These are phyloP conservation scores for Penicillium bovifimosum DNA, from an alignment of 495 filamentous ascomycete species.

Conservation along the genomic window DNA sequence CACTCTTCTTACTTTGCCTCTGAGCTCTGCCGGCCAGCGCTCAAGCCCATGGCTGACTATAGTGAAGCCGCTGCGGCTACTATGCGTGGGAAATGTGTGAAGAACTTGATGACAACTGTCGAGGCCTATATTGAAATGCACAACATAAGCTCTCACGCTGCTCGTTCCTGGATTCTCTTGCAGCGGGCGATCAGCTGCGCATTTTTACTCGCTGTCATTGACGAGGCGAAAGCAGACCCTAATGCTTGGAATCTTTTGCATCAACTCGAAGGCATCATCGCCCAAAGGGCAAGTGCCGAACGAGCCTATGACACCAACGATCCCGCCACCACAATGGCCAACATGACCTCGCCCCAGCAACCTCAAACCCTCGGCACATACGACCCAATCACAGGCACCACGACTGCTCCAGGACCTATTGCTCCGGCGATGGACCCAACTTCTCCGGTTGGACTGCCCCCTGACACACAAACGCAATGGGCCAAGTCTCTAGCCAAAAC, in stretches of 20 bases:
- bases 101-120: conserved; percentile 39
- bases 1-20: conserved; percentile 55
- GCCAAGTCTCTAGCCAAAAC: conserved; percentile 44
- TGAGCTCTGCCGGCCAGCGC: conserved; percentile 54
- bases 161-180: conserved; percentile 44
- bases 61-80: conserved; percentile 33
- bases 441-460: conserved; percentile 23
- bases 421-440: conserved; percentile 19
- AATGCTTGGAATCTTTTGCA: conserved; percentile 38
- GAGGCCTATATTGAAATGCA: conserved; percentile 46
- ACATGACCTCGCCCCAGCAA: conserved; percentile 15
- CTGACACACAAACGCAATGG: conserved; percentile 43
- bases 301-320: conserved; percentile 23
- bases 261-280: conserved; percentile 39
- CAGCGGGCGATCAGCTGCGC: conserved; percentile 46
- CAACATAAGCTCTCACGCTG: conserved; percentile 36
- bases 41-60: conserved; percentile 35
- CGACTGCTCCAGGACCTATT: conserved; percentile 23
- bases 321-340: conserved; percentile 5
- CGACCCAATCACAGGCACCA: conserved; percentile 29
- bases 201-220: conserved; percentile 43
- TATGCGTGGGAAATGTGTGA: conserved; percentile 42
- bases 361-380: conserved; percentile 18
- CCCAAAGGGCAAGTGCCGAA: conserved; percentile 38
- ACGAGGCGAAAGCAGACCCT: conserved; percentile 38